These are phyloP conservation scores for Vickermania spadyakhi DNA, from an alignment of 208 protist genomes.

Conservation along the genomic window DNA sequence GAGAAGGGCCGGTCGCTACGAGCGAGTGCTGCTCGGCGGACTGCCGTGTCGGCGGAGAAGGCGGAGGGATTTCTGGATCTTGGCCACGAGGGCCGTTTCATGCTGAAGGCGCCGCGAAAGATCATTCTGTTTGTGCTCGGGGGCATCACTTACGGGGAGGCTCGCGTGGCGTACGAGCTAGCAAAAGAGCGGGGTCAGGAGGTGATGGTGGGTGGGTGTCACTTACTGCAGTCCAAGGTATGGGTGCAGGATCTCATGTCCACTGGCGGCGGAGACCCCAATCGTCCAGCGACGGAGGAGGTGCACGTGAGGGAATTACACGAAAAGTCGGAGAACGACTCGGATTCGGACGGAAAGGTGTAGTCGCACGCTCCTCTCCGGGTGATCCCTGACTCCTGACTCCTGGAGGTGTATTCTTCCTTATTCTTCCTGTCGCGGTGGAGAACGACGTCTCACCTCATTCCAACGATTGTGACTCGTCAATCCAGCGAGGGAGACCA, in stretches of 20 bases:
- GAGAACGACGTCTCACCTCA: no score
- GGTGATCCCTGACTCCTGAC: no score
- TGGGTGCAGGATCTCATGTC: slow-evolving; percentile 23
- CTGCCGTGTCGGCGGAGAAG: slow-evolving; percentile 1
- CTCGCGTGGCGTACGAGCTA: slow-evolving; percentile 52
- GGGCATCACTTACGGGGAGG: slow-evolving; percentile 61
- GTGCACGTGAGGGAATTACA: neutral
- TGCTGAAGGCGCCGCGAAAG: slow-evolving; percentile 26
- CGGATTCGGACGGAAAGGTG: no score
- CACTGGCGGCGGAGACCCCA: no score
- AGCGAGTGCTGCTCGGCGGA: neutral
- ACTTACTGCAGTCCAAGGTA: slow-evolving; percentile 30
- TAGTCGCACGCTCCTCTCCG: no score
- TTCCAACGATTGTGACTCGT: no score
- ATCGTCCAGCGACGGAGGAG: no score
- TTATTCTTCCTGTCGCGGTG: no score
- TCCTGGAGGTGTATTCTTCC: no score
- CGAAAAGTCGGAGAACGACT: no score
- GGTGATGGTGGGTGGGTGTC: slow-evolving; percentile 62
- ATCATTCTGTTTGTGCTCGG: slow-evolving; percentile 74
- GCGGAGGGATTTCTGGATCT: slow-evolving; percentile 28
- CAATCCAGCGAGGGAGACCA: no score
- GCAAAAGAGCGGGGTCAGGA: slow-evolving; percentile 35
- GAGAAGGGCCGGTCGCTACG: neutral
- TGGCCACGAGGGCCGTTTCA: slow-evolving; percentile 28